Conservation (phyloP, 768 basidiomycete genomes). For the Tricholoma bakamatsutake region DNA sequence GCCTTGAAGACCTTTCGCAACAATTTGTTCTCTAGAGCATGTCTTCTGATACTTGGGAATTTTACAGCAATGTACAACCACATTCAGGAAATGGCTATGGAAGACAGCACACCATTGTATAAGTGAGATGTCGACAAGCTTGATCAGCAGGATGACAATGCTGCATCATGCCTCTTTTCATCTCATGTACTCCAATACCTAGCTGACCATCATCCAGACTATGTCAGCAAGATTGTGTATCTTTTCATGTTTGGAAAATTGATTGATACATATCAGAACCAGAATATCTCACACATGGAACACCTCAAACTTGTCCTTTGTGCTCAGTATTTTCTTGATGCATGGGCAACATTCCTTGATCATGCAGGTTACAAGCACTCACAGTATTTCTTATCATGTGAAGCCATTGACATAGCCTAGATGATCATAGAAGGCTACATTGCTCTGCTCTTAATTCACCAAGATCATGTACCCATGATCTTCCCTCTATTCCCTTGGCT, state of each 20-base stretch:
- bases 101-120: too few species aligned
- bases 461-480: conserved; percentile 19
- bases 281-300: conserved; percentile 24
- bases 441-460: conserved; percentile 27
- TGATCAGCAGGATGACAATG: conserved; percentile 40
- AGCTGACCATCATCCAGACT: conserved; percentile 18
- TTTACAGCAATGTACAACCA: too few species aligned
- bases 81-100: too few species aligned
- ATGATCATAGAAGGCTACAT: conserved; percentile 12
- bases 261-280: conserved; percentile 12
- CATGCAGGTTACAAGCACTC: conserved; percentile 12
- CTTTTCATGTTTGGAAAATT: conserved; percentile 15
- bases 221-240: conserved; percentile 24
- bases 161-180: conserved; percentile 34
- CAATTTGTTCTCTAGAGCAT: conserved; percentile 25
- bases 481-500: conserved; percentile 23
- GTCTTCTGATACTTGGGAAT: conserved; percentile 6
- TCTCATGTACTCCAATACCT: conserved; percentile 22
- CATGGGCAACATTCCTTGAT: conserved; percentile 22
- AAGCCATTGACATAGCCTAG: conserved; percentile 23
- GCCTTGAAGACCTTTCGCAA: conserved; percentile 24
- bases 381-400: conserved; percentile 29
- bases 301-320: conserved; percentile 25
- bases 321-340: conserved; percentile 23
- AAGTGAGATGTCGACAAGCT: conserved; percentile 18